phyloP scores from a whole-genome alignment of 1,284 basidiomycete genomes.

The Ustanciosporium gigantosporum region DNA sequence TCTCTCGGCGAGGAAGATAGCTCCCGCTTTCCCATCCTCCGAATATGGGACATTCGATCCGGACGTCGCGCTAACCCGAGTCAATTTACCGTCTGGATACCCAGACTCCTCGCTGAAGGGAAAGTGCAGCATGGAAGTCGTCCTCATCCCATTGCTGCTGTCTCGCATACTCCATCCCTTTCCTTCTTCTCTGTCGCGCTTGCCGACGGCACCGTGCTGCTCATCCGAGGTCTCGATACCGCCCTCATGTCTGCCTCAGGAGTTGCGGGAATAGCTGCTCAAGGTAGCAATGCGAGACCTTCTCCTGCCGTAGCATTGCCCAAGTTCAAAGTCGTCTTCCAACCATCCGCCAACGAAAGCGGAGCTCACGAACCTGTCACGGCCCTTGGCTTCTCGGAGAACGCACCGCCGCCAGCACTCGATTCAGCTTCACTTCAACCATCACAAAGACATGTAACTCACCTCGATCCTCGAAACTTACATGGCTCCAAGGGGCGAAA shows the following conservation, averaged over 20 bases:
- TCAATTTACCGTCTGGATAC: constrained; percentile 16
- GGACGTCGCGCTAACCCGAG: constrained; percentile 6
- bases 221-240: constrained; percentile 88
- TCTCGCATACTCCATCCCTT: constrained; percentile 78
- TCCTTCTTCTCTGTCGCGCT: constrained; percentile 87
- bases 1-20: constrained; percentile 47
- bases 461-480: constrained; percentile 18
- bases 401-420: background rate
- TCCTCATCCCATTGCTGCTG: constrained; percentile 67
- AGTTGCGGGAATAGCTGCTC: constrained; percentile 21
- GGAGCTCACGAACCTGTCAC: constrained; percentile 78
- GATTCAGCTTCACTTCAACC: background rate
- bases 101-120: constrained; percentile 45
- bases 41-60: constrained; percentile 54
- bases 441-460: background rate
- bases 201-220: constrained; percentile 88
- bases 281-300: constrained; percentile 3
- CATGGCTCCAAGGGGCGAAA: constrained; percentile 34
- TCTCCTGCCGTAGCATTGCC: constrained; percentile 44
- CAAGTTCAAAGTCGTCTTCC: constrained; percentile 58
- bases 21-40: constrained; percentile 41
- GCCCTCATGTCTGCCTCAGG: constrained; percentile 67
- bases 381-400: constrained; percentile 80
- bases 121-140: constrained; percentile 53
- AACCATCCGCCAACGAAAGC: constrained; percentile 21